Evolutionary conservation across 805 yeast species (phyloP), one percentile per base, ranked within the genome.

Genomic region (Yamadazyma scolyti): DNA sequence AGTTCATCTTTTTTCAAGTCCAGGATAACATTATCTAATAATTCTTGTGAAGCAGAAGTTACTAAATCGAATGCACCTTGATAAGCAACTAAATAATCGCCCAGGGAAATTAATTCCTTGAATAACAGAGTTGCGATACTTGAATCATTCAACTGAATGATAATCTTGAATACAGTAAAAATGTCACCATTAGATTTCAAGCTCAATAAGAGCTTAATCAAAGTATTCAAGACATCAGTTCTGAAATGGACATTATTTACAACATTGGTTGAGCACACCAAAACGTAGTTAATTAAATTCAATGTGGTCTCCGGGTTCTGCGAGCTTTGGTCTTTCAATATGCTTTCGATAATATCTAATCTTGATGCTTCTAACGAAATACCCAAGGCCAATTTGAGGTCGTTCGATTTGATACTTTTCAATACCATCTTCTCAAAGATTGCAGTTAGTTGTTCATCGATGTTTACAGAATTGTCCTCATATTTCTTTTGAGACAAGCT

Each of bases 31-130:
- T 65, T 70, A 34, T 77, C 81, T 36, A 89, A 69, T 43, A 93
- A 70, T 52, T 86, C 94, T 63, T 90, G 97, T 6, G 96, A 76
- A 0, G 96, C 96, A 10, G 94, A 79, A 33, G 79, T 79, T 5
- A 89, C 97, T 37, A 93, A 73, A 56, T 93, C 98, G 56, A 93
- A 93, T 1, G 97, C 97, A 32, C 90, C 85, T 66, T 93, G 98
- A 58, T 77, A 85, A 2, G 95, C 95, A 37, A 83, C 68, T 41
- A 77, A 67, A 28, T 53, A 56, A 40, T 69, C 73, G 12, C 66
- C 54, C 29, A 69, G 58, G n/a, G 65, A 58, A 23, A 86, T 50
- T 39, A 85, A 67, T 37, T 73, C 73, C 44, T 73, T 71, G 56
- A 90, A 85, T 27, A 88, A 63, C 33, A 71, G 67, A 22, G 77